Evolutionary conservation across 495 filamentous ascomycete genomes (phyloP), one percentile per base, ranked within the genome.

Genomic region (Trichoderma asperelloides): DNA sequence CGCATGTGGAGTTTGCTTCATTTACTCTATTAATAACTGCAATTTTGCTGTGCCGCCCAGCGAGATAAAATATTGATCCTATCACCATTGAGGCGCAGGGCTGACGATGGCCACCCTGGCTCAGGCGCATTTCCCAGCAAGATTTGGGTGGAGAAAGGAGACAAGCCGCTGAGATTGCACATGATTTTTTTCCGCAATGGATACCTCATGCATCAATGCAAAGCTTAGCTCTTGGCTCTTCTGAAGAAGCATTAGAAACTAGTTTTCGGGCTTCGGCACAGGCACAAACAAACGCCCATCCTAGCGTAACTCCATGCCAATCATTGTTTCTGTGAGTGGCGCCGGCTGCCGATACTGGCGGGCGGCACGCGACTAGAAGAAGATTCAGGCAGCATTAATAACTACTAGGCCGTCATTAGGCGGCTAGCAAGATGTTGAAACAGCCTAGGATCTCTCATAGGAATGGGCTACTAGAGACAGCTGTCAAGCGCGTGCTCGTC

Each of bases 11-110:
- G 55, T 60, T 60, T 30, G 55, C 55, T 16, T 60, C 55, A 60
- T 60, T 51, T 60, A 30, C 55, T 60, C 55, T 60, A 60, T 60
- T 60, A 60, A 60, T 60, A 60, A 60, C 55, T 25, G 55, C 55
- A 60, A 60, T 28, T 13, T 60, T 60, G 23, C 23, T 30, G 23
- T 21, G 55, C 23, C 55, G 23, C 23, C 25, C 55, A 60, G 55
- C 23, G 55, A 60, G 16, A 60, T 60, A 23, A 60, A 2, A 9
- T 13, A 9, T 21, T 51, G 4, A 25, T n/a, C 47, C 47, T 18
- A 60, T 60, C 15, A 25, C 25, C 55, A 60, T 60, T 27, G 55
- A 60, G 55, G 55, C 55, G 55, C 55, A 60, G 55, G 55, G 55
- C 55, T 60, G 55, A 60, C 55, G 11, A 60, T 28, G 55, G 27